Percentiles rank a stretch among this genome's conserved stretches.
phyloP scores from a whole-genome alignment of 2,329 filamentous ascomycete genomes.

The Xylaria sp. region DNA sequence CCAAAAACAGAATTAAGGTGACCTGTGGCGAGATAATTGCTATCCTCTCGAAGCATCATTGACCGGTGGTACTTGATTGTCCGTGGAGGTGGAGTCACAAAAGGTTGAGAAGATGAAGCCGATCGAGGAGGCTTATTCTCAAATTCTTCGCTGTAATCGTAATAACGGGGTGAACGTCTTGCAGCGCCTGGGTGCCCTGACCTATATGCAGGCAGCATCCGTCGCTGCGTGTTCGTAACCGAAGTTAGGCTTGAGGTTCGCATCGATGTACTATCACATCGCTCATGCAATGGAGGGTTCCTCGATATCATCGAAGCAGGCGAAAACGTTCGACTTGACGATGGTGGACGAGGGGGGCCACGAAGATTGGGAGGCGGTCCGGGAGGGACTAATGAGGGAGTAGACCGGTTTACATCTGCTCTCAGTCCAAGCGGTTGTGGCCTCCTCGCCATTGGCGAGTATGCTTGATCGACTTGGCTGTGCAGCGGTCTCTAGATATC shows the following conservation, averaged over 20 bases:
- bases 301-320: slow-evolving; percentile 32
- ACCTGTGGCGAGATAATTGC: slow-evolving; percentile 24
- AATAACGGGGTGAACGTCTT: slow-evolving; percentile 38
- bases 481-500: slow-evolving; percentile 40
- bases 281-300: slow-evolving; percentile 31
- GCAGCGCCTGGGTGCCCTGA: slow-evolving; percentile 18
- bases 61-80: slow-evolving; percentile 20
- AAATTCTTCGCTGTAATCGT: slow-evolving; percentile 51
- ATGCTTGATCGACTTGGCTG: slow-evolving; percentile 38
- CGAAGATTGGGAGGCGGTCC: slow-evolving; percentile 20
- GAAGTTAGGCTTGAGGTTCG: slow-evolving; percentile 48
- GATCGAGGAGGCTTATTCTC: slow-evolving; percentile 31
- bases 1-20: slow-evolving; percentile 24
- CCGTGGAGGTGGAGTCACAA: slow-evolving; percentile 22
- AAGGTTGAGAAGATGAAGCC: slow-evolving; percentile 18
- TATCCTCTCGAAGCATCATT: slow-evolving; percentile 24
- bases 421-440: slow-evolving; percentile 38
- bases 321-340: slow-evolving; percentile 32
- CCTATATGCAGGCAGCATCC: slow-evolving; percentile 27
- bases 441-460: slow-evolving; percentile 34
- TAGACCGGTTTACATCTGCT: slow-evolving; percentile 38
- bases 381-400: slow-evolving; percentile 34
- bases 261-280: slow-evolving; percentile 34
- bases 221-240: slow-evolving; percentile 44
- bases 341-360: slow-evolving; percentile 21